Base-by-base conservation (phyloP, 495 filamentous ascomycete species). In the Hypoxylon subgilvum region DNA sequence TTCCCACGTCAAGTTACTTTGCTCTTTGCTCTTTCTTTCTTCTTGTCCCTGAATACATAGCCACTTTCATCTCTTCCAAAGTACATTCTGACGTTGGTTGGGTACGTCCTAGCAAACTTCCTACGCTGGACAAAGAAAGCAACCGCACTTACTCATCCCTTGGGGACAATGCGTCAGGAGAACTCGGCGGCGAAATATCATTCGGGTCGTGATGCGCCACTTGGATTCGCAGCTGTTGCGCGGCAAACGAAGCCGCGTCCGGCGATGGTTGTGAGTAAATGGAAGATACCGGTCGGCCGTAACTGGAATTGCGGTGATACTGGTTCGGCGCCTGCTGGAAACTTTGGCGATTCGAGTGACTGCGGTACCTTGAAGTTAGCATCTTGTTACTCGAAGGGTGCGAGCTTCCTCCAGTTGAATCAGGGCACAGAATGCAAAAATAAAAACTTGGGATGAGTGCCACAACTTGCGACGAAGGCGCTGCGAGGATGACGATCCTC, bases 171-270 rank as follows among this genome's bases (percentile, higher is more conserved):
- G 66, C 65, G 65, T 78, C 77, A 28, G 77, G 76, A 34, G 77
- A 79, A 70, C 77, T 79, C 7, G 77, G 77, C 40, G 77, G 77
- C 27, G 76, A 79, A 67, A 79, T 72, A 16, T 74, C 74, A 56
- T 55, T 69, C 43, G 60, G 63, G 25, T 69, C 68, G 56, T 68
- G 65, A 35, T 68, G 66, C 42, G 69, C 66, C 40, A 72, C 69
- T 66, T 74, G 63, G 41, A 68, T 69, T 67, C 57, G 50, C 12
- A 66, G 31, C 13, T 68, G 65, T 10, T 56, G 59, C 14, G 69
- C 68, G 14, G 74, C 54, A 38, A 67, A 71, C 43, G 44, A 38
- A 41, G 54, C 44, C 12, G 66, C 52, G 19, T 46, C 36, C 50
- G 69, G 52, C 40, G 67, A 65, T 23, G 62, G 65, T 38, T 69